A percentile compares a stretch with the other conserved stretches of the same genome.
Evolutionary conservation across 192 early-diverging fungal species (phyloP).

Genomic region (Entophlyctis luteolus): DNA sequence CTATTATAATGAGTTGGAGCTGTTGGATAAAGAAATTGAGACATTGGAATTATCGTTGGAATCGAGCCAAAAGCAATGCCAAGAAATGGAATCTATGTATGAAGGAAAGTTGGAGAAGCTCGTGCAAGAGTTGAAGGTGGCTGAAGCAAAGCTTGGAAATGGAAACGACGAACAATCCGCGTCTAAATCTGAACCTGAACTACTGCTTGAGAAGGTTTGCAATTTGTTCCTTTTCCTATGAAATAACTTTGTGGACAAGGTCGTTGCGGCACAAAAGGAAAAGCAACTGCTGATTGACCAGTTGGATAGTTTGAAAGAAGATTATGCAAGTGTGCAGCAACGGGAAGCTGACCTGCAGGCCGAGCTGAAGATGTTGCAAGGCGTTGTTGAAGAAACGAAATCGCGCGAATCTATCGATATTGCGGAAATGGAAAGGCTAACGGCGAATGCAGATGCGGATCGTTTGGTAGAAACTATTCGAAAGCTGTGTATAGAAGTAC

Average conservation of each 20-base stretch:
- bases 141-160: background rate
- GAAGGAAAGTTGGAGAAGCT: background rate
- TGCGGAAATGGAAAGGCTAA: too few species aligned
- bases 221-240: too few species aligned
- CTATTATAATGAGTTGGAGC: background rate
- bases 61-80: background rate
- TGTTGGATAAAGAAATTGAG: background rate
- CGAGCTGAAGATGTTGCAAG: constrained; percentile 1
- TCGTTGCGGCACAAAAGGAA: too few species aligned
- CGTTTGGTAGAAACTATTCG: too few species aligned
- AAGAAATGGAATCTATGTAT: constrained; percentile 9
- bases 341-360: background rate
- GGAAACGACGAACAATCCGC: too few species aligned
- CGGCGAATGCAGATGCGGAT: too few species aligned
- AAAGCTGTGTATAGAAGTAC: background rate
- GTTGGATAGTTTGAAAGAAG: background rate
- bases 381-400: too few species aligned
- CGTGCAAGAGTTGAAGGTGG: background rate
- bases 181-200: too few species aligned
- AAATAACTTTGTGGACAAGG: too few species aligned
- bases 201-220: too few species aligned
- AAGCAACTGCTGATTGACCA: background rate
- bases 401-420: too few species aligned
- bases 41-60: background rate
- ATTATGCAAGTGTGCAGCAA: background rate